Conservation (phyloP, 768 basidiomycete species). For the Trametes meyenii region DNA sequence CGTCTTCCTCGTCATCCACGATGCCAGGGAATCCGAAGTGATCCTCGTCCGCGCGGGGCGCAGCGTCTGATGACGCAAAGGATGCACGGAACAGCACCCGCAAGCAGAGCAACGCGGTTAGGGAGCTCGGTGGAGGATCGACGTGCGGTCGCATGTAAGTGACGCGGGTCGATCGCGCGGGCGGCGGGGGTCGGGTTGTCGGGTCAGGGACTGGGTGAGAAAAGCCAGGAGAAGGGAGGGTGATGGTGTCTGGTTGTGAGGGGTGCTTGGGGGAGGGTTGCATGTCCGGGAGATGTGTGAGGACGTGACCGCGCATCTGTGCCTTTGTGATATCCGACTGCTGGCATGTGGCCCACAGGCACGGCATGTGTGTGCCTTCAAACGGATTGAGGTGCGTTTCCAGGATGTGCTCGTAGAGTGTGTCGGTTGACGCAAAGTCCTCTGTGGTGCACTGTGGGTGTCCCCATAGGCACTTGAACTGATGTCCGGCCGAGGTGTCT, state of each 20-base stretch:
- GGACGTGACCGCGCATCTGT: constrained; percentile 64
- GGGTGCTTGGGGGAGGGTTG: constrained; percentile 61
- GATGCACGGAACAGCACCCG: constrained; percentile 83
- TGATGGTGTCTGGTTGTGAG: constrained; percentile 74
- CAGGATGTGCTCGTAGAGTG: constrained; percentile 74
- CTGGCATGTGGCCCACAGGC: constrained; percentile 75
- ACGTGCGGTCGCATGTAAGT: constrained; percentile 57
- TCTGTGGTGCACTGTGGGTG: constrained; percentile 54
- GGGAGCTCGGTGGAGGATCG: constrained; percentile 72
- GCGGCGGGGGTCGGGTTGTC: constrained; percentile 70
- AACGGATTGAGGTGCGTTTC: constrained; percentile 52
- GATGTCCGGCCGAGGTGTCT: constrained; percentile 56
- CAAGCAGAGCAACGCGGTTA: constrained; percentile 81
- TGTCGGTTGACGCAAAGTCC: constrained; percentile 54
- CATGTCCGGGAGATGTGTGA: constrained; percentile 73
- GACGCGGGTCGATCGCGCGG: constrained; percentile 64
- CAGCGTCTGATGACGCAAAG: constrained; percentile 68
- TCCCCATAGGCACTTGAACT: constrained; percentile 81
- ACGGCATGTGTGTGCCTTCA: constrained; percentile 51
- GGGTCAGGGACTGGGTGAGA: constrained; percentile 63
- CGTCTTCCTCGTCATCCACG: constrained; percentile 62
- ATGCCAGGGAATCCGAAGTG: constrained; percentile 91
- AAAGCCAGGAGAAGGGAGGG: constrained; percentile 57
- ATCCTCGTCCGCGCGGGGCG: constrained; percentile 75
- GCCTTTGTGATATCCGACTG: constrained; percentile 49